These are phyloP conservation scores for Babesia ovata DNA, from an alignment of 169 alveolate genomes.

Conservation along the genomic window DNA sequence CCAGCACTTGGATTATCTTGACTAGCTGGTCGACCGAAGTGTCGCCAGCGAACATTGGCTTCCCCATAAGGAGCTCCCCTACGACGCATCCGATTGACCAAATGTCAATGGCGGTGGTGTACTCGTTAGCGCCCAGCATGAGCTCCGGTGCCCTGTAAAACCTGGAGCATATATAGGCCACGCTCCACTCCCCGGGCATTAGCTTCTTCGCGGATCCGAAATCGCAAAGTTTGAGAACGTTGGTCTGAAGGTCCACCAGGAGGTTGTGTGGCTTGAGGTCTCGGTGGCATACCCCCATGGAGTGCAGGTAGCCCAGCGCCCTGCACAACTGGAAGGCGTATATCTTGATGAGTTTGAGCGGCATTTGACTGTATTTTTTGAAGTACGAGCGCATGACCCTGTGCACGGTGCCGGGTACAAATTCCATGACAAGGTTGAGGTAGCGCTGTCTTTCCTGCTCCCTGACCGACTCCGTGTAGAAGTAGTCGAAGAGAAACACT, in stretches of 20 bases:
- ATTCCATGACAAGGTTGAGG: constrained; percentile 96
- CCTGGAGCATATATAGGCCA: constrained; percentile 94
- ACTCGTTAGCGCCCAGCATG: constrained; percentile 96
- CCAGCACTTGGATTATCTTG: constrained; percentile 90
- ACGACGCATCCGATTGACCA: constrained; percentile 98
- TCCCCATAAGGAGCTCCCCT: constrained; percentile 93
- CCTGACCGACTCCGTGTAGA: constrained; percentile 75
- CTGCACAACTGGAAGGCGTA: constrained; percentile 93
- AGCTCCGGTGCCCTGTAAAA: constrained; percentile 99
- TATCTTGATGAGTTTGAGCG: constrained; percentile 88
- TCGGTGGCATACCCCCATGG: constrained; percentile 95
- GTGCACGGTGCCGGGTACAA: constrained; percentile 94
- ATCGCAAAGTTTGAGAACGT: constrained; percentile 93
- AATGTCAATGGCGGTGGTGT: constrained; percentile 95
- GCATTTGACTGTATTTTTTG: constrained; percentile 87
- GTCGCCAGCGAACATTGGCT: constrained; percentile 96
- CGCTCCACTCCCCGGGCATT: constrained; percentile 91
- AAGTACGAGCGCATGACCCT: constrained; percentile 89
- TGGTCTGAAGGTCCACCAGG: constrained; percentile 91
- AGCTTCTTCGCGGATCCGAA: constrained; percentile 97
- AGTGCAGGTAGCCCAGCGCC: constrained; percentile 94
- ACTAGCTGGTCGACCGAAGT: constrained; percentile 94
- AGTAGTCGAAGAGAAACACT: constrained; percentile 89
- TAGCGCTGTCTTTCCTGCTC: constrained; percentile 76
- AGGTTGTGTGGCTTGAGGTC: constrained; percentile 99